Evolutionary conservation across 2,329 filamentous ascomycete species (phyloP).

Genomic region (Trichoderma koningii): DNA sequence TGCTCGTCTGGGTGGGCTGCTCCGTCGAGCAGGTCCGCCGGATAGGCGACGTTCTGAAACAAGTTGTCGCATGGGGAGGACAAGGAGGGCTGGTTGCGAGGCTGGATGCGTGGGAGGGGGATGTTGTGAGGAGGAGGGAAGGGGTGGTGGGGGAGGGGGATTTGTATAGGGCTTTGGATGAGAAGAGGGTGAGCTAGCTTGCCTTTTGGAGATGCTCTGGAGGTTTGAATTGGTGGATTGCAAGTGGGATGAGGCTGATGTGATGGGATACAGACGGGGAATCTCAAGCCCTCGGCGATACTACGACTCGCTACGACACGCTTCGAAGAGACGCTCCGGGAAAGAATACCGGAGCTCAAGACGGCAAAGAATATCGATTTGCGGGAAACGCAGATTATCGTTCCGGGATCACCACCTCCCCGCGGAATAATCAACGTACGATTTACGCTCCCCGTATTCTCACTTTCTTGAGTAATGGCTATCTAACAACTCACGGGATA

Average conservation of each 20-base stretch:
- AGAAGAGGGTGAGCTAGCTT: slow-evolving; percentile 25
- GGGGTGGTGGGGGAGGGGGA: slow-evolving; percentile 7
- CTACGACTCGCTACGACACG: slow-evolving; percentile 27
- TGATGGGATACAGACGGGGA: slow-evolving; percentile 10
- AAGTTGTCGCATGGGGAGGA: slow-evolving; percentile 29
- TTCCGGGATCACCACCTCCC: slow-evolving; percentile 26
- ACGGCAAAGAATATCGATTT: slow-evolving; percentile 14
- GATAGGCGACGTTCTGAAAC: slow-evolving; percentile 34
- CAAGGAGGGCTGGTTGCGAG: slow-evolving; percentile 23
- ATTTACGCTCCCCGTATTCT: neutral
- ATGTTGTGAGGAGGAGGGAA: slow-evolving; percentile 19
- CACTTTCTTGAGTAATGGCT: neutral
- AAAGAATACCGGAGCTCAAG: slow-evolving; percentile 15
- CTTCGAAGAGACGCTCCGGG: slow-evolving; percentile 23
- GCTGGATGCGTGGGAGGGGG: slow-evolving; percentile 22
- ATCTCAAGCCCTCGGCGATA: slow-evolving; percentile 27
- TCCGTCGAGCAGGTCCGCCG: slow-evolving; percentile 29
- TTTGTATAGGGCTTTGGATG: slow-evolving; percentile 23
- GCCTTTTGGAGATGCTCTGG: no score
- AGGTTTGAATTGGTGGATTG: no score
- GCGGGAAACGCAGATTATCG: slow-evolving; percentile 26
- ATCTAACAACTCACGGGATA: neutral
- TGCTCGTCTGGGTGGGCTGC: slow-evolving; percentile 38
- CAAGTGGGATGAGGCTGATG: neutral
- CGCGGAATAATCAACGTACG: slow-evolving; percentile 33